phyloP scores from a whole-genome alignment of 1,284 basidiomycete genomes.

The Golubevia sp. region DNA sequence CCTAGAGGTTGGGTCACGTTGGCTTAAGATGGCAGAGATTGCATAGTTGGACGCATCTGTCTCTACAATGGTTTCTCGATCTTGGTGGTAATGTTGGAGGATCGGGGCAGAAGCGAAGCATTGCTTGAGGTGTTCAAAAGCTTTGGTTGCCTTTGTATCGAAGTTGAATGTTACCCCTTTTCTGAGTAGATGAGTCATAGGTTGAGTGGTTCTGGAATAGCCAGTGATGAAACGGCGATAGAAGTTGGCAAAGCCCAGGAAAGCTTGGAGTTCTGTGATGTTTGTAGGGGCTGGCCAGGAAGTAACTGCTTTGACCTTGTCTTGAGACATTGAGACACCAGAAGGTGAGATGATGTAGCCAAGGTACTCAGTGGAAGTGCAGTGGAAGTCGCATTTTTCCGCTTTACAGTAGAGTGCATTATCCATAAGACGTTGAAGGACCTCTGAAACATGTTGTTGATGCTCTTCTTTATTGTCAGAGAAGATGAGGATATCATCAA shows the following conservation, averaged over 20 bases:
- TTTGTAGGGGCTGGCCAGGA: constrained; percentile 63
- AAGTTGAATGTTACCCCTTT: not conserved
- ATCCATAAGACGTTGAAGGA: constrained; percentile 61
- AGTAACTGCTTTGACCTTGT: constrained; percentile 63
- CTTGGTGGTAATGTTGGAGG: constrained; percentile 62
- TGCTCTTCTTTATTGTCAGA: constrained; percentile 60
- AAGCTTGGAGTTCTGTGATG: constrained; percentile 59
- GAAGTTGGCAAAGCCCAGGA: constrained; percentile 64
- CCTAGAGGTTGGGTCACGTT: constrained; percentile 1
- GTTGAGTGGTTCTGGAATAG: constrained; percentile 59
- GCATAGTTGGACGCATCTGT: constrained; percentile 10
- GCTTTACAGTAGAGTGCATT: constrained; percentile 61
- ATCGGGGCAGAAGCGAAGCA: constrained; percentile 59
- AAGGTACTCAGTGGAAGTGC: not conserved
- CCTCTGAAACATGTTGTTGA: constrained; percentile 46
- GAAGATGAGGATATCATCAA: constrained; percentile 62
- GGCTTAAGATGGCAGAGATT: constrained; percentile 1
- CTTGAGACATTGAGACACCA: constrained; percentile 63
- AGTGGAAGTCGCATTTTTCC: constrained; percentile 63
- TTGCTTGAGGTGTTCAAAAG: constrained; percentile 63
- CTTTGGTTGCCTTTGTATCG: too few relatives aligned
- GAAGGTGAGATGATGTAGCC: constrained; percentile 10
- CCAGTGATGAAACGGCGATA: constrained; percentile 64
- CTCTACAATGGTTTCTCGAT: constrained; percentile 40
- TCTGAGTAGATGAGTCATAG: constrained; percentile 40